Evolutionary conservation across 129 eudicot genomes (phyloP), one percentile per base, ranked within the genome.

Genomic region (Oenanthe sinensis): DNA sequence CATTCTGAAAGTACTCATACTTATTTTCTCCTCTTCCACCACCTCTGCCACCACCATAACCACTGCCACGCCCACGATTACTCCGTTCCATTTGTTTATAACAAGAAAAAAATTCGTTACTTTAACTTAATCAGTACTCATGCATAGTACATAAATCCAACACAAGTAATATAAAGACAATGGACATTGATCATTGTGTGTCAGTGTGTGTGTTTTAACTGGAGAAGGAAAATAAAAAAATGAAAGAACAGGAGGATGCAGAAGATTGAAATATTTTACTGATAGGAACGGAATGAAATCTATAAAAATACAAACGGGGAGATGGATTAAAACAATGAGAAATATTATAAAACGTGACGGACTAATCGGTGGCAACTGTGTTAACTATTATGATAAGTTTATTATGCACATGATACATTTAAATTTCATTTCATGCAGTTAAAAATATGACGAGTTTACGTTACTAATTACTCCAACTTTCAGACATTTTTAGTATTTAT

Each of bases 31-130:
- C 16, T 4, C 75, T 15, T 8, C 67, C n/a, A 4, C 75, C 68
- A 54, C 60, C 76, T 3, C 75, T 10, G 1, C 81, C 48, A 4
- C 81, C 44, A 42, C 46, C 69, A 3, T 75, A 37, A 2, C 81
- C 44, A 42, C 62, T 37, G 36, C 75, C 74, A 40, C 46, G 76
- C 16, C 76, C 75, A 43, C 79, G 63, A 28, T 50, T 24, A 22
- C 28, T 55, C 4, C 36, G 69, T 12, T 76, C 79, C 79, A 76
- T 76, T 60, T 60, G 13, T 2, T 55, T 55, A 50, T 16, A 50
- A 50, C 58, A 50, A 17, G 19, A 12, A 22, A 55, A 55, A 22
- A 19, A 0, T 3, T 20, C 22, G 65, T 55, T 58, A 58, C 50
- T 6, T 7, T 0, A 6, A 54, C 10, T 19, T 54, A 54, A 16